Evolutionary conservation across 257 asterid genomes (phyloP), one percentile per base, ranked within the genome.

Genomic region (Capsicum rhomboideum): DNA sequence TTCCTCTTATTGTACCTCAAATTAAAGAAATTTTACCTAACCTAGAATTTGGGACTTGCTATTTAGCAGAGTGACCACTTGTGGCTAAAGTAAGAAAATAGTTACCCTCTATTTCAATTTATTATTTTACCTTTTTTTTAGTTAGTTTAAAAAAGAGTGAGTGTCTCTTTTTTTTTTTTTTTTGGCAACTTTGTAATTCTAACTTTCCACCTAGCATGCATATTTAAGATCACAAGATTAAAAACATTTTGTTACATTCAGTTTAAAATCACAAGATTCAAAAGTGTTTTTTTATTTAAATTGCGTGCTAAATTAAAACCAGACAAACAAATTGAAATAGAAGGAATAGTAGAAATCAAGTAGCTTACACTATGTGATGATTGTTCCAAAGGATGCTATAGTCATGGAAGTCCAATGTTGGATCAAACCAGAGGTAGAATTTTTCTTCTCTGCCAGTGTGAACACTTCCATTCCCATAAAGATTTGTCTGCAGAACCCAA

Each of bases 341-440:
- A 13, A 1, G 0, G 0, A 6, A 2, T 63, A 26, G 10, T 28
- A 13, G 37, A 63, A 11, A 16, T 78, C 11, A 64, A 21, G 13
- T 4, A 71, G 28, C 92, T 87, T 91, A 95, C 98, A 95, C 87
- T 50, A 90, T 91, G 86, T 95, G 98, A 85, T 93, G 97, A 81
- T 82, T 87, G 90, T 95, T 95, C 98, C 98, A 95, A 3, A 95
- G 90, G 81, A 95, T 95, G 91, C 85, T 89, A 81, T 93, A 95
- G 85, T 92, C 93, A 84, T 95, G 98, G 74, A 90, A 95, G 52
- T 55, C 83, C 44, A 82, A 82, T 10, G 98, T 95, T 6, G 98
- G 98, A 84, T 95, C 97, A 69, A 95, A 95, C 98, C 98, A 95
- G 16, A 93, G 95, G 93, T 93, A 91, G 82, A 95, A 86, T 80